Base-by-base conservation (phyloP, 345 rosid genomes). In the Abelmoschus esculentus region DNA sequence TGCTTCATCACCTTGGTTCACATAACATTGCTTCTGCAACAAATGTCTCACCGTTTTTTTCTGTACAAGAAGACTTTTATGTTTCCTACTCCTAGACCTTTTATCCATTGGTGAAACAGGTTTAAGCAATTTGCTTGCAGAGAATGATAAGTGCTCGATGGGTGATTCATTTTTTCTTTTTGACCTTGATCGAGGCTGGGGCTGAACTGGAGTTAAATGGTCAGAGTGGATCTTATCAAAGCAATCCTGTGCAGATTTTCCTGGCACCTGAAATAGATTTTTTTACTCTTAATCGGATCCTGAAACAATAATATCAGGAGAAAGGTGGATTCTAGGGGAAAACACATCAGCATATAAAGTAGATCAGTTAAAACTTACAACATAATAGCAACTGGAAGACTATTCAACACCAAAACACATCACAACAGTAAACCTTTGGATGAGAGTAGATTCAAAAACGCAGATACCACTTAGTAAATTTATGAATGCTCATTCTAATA, bases 201-300 rank as follows among this genome's bases (percentile, higher is more conserved):
- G 71, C 71, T 85, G 88, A 70, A 80, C 83, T 14, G 96, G 92
- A 55, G 93, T 85, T 68, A 77, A 64, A 69, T 80, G 82, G 34
- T 84, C 86, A 68, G 89, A 79, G 77, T 91, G 83, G 55, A 91
- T 73, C 81, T 76, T 86, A 66, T 91, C 93, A 71, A 87, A 91
- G 81, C 97, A 91, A 55, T 89, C 96, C 70, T 87, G 89, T 7
- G 90, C 87, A 52, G 97, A 82, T 77, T 89, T 91, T 68, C 96
- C 96, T 38, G 91, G 91, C 22, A 91, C 89, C 92, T 87, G 80
- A 72, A 76, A 78, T 72, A 60, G 64, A 77, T 64, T 63, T 28
- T 22, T 22, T 28, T 4, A 54, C 3, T 7, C 38, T 3, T 67
- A 50, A 44, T 53, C 67, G 42, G 47, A 55, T 54, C 53, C 49